phyloP scores from a whole-genome alignment of 768 basidiomycete genomes.

The Amanita brunnescens region DNA sequence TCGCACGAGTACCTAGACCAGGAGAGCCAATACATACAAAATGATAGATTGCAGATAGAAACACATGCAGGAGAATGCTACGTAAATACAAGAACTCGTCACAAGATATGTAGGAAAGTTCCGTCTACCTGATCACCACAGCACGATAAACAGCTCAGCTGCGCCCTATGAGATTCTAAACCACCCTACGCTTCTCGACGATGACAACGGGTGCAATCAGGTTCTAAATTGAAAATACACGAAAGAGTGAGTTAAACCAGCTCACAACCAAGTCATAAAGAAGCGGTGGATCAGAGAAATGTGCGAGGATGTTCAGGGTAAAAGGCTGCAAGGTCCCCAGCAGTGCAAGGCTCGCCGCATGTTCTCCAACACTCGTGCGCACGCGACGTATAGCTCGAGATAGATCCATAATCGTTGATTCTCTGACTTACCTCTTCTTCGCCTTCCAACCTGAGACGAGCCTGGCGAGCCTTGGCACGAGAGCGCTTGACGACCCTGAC shows the following conservation, averaged over 20 bases:
- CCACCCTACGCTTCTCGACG: slow-evolving; percentile 5
- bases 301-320: slow-evolving; percentile 5
- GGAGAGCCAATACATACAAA: neutral
- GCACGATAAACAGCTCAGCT: slow-evolving; percentile 2
- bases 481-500: slow-evolving; percentile 30
- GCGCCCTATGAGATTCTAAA: neutral
- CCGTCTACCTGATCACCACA: too few species aligned
- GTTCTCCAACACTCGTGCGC: slow-evolving; percentile 6
- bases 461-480: slow-evolving; percentile 28
- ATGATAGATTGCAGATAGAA: too few species aligned
- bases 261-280: neutral
- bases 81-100: neutral
- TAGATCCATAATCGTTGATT: slow-evolving; percentile 4
- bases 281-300: neutral
- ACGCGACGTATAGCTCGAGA: neutral
- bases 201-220: neutral
- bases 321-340: neutral
- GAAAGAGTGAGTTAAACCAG: neutral
- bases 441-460: slow-evolving; percentile 34
- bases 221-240: neutral
- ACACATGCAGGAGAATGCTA: neutral
- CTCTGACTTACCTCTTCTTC: slow-evolving; percentile 40
- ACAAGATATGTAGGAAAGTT: neutral
- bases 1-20: neutral
- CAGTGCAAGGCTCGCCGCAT: slow-evolving; percentile 2